Evolutionary conservation across 2,329 filamentous ascomycete species (phyloP).

Genomic region (Pleoardoris graminearum): DNA sequence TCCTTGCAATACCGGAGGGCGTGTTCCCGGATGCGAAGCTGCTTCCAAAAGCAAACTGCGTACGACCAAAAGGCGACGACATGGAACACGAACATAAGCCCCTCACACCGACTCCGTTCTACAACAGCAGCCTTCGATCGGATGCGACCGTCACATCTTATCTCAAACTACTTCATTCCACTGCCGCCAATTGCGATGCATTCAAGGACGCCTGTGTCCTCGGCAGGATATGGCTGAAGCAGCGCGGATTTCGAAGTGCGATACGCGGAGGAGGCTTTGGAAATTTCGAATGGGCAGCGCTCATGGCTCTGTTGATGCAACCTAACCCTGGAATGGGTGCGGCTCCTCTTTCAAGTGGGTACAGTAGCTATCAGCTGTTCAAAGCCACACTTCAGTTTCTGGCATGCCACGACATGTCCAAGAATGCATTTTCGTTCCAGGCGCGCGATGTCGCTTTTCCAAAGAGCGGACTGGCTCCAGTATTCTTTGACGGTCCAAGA

Average conservation of each 20-base stretch:
- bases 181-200: constrained; percentile 68
- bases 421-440: constrained; percentile 63
- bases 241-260: constrained; percentile 75
- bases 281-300: constrained; percentile 84
- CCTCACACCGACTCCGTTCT: constrained; percentile 71
- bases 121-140: constrained; percentile 82
- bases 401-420: constrained; percentile 70
- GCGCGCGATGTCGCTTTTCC: constrained; percentile 39
- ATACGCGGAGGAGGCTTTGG: constrained; percentile 84
- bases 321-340: constrained; percentile 73
- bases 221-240: constrained; percentile 84
- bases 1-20: constrained; percentile 70
- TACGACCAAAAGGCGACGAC: constrained; percentile 59
- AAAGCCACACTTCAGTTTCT: constrained; percentile 92
- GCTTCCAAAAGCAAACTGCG: constrained; percentile 68
- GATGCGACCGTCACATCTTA: constrained; percentile 76
- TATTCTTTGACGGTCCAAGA: constrained; percentile 76
- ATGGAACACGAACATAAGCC: constrained; percentile 46
- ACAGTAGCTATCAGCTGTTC: constrained; percentile 92
- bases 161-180: constrained; percentile 72
- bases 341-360: constrained; percentile 73
- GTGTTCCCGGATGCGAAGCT: constrained; percentile 75
- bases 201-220: constrained; percentile 85
- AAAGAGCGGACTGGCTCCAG: constrained; percentile 58
- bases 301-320: constrained; percentile 79